Evolutionary conservation across 257 asterid species (phyloP).

Genomic region (Nemophila menziesii): DNA sequence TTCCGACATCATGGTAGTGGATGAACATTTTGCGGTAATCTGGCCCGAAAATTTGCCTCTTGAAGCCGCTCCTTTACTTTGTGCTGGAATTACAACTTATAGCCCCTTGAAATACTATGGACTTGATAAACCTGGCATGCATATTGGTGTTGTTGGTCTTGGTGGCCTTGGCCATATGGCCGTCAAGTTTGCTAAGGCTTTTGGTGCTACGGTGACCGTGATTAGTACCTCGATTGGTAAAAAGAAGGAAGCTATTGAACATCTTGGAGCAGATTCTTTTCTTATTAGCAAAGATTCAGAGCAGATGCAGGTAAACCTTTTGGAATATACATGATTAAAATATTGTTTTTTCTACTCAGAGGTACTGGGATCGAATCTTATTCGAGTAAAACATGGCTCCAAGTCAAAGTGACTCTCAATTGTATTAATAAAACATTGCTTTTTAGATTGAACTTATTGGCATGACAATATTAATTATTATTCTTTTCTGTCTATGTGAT

Average conservation of each 20-base stretch:
- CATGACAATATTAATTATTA: neutral
- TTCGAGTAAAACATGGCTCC: too few relatives aligned
- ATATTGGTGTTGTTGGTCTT: slow-evolving; percentile 43
- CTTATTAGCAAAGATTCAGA: slow-evolving; percentile 30
- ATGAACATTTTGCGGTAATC: slow-evolving; percentile 32
- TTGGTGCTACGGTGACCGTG: slow-evolving; percentile 35
- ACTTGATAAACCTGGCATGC: slow-evolving; percentile 39
- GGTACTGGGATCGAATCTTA: too few relatives aligned
- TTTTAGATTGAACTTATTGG: neutral
- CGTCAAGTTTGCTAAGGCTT: slow-evolving; percentile 56
- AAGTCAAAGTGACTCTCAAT: too few relatives aligned
- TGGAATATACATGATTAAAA: too few relatives aligned
- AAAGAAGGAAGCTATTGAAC: slow-evolving; percentile 36
- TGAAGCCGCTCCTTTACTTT: slow-evolving; percentile 50
- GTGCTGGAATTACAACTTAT: slow-evolving; percentile 51
- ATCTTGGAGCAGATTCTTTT: slow-evolving; percentile 40
- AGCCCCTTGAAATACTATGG: slow-evolving; percentile 40
- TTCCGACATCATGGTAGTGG: slow-evolving; percentile 29
- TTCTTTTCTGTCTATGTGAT: neutral
- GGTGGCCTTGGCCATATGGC: slow-evolving; percentile 57
- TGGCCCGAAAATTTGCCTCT: slow-evolving; percentile 47
- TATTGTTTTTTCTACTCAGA: too few relatives aligned
- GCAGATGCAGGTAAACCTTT: slow-evolving; percentile 45
- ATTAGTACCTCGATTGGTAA: slow-evolving; percentile 34
- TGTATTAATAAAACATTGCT: neutral